These are phyloP conservation scores for Colletotrichum lentis DNA, from an alignment of 2,329 filamentous ascomycete species.

Conservation along the genomic window DNA sequence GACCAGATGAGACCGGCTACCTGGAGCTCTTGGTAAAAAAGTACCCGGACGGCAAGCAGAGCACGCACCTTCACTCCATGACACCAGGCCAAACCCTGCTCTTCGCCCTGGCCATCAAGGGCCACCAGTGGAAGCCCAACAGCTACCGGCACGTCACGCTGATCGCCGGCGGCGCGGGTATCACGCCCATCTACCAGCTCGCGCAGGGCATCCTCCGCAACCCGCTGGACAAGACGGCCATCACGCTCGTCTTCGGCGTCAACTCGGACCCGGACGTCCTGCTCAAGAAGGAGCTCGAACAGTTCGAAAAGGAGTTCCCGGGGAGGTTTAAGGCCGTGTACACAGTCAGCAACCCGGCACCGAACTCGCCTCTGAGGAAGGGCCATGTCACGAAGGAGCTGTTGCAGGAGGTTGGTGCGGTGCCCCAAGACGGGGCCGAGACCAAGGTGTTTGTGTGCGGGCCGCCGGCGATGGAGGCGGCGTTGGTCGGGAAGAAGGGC, in stretches of 20 bases:
- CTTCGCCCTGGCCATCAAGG: slow-evolving; percentile 64
- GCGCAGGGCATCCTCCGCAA: slow-evolving; percentile 68
- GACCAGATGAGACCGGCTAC: slow-evolving; percentile 62
- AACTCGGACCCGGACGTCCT: slow-evolving; percentile 69
- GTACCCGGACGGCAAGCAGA: slow-evolving; percentile 72
- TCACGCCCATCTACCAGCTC: slow-evolving; percentile 75
- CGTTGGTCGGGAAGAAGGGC: slow-evolving; percentile 57
- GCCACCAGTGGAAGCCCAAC: slow-evolving; percentile 63
- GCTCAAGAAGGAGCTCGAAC: slow-evolving; percentile 64
- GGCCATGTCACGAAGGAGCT: slow-evolving; percentile 68
- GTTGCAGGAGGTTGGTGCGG: slow-evolving; percentile 57
- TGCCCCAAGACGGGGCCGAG: slow-evolving; percentile 43
- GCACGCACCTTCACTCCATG: slow-evolving; percentile 71
- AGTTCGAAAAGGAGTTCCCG: slow-evolving; percentile 60
- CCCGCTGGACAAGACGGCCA: slow-evolving; percentile 66
- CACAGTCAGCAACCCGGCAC: slow-evolving; percentile 59
- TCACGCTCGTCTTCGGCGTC: slow-evolving; percentile 72
- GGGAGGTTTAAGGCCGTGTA: slow-evolving; percentile 66
- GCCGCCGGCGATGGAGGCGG: slow-evolving; percentile 71
- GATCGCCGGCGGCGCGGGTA: slow-evolving; percentile 76
- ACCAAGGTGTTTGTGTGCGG: slow-evolving; percentile 74
- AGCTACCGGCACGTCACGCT: slow-evolving; percentile 63
- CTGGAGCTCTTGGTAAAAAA: slow-evolving; percentile 73
- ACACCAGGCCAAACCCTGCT: slow-evolving; percentile 67
- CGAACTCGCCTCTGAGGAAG: slow-evolving; percentile 54